These are phyloP conservation scores for Perkinsus olseni DNA, from an alignment of 169 alveolate species.

Conservation along the genomic window DNA sequence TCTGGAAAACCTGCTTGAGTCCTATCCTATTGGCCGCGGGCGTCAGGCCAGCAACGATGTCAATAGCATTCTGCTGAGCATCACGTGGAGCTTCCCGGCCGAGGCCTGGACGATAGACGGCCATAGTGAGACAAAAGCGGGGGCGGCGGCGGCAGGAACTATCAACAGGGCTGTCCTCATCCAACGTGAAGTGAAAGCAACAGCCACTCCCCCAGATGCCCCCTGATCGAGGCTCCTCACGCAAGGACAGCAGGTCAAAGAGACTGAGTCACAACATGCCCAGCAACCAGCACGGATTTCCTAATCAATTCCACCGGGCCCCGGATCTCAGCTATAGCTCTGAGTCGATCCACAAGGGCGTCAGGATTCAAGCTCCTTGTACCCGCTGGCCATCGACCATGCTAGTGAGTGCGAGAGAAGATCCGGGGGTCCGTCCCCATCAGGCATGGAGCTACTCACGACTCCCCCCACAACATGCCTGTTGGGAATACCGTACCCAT, in stretches of 20 bases:
- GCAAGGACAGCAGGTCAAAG: no score
- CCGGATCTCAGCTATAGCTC: not conserved
- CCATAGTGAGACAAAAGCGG: not conserved
- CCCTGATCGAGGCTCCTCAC: no score
- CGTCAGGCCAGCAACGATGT: not conserved
- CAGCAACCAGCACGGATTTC: no score
- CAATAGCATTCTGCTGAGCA: not conserved
- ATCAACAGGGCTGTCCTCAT: no score
- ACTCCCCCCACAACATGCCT: no score
- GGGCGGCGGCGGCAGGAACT: not conserved
- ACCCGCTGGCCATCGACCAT: not conserved
- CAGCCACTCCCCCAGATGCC: not conserved
- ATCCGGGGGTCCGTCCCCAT: no score
- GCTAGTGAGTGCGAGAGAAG: not conserved
- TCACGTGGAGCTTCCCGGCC: not conserved
- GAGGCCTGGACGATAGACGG: not conserved
- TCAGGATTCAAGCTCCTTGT: not conserved
- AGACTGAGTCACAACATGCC: no score
- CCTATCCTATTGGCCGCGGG: not conserved
- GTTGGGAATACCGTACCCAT: no score
- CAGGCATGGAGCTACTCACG: no score
- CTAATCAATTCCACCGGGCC: not conserved
- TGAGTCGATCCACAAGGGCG: not conserved
- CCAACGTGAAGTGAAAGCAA: not conserved
- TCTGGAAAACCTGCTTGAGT: not conserved